Base-by-base conservation (phyloP, 352 stramenopile genomes). In the Phytophthora fragariae region DNA sequence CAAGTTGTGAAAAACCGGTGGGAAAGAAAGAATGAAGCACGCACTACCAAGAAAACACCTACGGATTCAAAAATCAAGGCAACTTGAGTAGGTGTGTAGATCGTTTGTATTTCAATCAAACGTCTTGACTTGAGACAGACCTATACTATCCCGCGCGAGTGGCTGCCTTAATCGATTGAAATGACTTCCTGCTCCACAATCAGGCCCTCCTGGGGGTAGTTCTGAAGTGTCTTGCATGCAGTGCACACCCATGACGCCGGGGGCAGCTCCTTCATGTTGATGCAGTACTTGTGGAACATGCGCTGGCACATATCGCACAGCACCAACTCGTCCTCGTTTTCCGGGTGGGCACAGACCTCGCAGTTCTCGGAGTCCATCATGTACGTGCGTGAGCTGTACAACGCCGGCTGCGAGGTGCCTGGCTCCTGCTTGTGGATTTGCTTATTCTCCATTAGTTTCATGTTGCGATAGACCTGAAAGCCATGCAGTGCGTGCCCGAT, bases 401-500 rank as follows among this genome's bases (percentile, higher is more conserved):
- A 29, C 39, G 81, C 73, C n/a, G 88, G 88, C 11, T 79, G 55
- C 33, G 85, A 84, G 17, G 85, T 88, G 27, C 80, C 86, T 10
- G 76, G 65, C 65, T 90, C 86, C 60, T 92, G 81, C 66, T 92
- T 90, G 62, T 92, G 65, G 17, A 87, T 89, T 58, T 88, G 85
- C 57, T 92, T 90, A 56, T 82, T 68, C 68, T 95, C 77, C 15
- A 93, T 63, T 59, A 92, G 70, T 73, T 95, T 95, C 72, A 94
- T 93, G 81, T 93, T 92, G 69, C 87, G 84, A 82, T 92, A 95
- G 58, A 90, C 68, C 65, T 95, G 86, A 64, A 93, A 95, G 31
- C 84, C 81, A 57, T 95, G 88, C 14, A 95, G 80, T 52, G 88
- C 86, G 67, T 95, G 88, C 1, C 77, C 88, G 73, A 94, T 92